A percentile compares a stretch with the other conserved stretches of the same genome.
Evolutionary conservation across 2,329 filamentous ascomycete species (phyloP).

Genomic region (Calonectria fujianensis): DNA sequence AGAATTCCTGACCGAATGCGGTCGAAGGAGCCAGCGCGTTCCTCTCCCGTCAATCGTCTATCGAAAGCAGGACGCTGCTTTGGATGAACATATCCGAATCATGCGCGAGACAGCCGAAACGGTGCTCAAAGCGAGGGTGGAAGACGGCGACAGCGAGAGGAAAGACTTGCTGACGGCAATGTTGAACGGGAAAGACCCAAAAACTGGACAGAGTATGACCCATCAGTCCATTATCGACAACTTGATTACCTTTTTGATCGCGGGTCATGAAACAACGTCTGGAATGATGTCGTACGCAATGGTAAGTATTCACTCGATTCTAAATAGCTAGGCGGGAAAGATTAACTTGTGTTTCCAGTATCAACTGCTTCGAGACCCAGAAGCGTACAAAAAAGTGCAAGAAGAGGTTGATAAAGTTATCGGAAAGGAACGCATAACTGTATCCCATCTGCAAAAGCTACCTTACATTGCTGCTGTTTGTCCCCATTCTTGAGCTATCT

Average conservation of each 20-base stretch:
- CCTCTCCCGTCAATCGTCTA: constrained; percentile 4
- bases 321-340: background rate
- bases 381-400: background rate
- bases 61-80: background rate
- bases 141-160: background rate
- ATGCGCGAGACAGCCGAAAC: background rate
- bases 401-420: background rate
- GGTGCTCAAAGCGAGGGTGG: background rate
- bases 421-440: background rate
- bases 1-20: constrained; percentile 1
- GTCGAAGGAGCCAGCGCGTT: constrained; percentile 4
- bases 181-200: background rate
- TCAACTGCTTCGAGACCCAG: background rate
- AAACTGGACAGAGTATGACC: background rate
- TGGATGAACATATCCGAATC: background rate
- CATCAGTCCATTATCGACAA: constrained; percentile 12
- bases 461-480: background rate
- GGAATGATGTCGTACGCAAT: constrained; percentile 3
- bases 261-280: background rate
- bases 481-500: background rate
- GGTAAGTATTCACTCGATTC: background rate
- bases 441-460: constrained; percentile 6
- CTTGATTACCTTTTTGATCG: background rate
- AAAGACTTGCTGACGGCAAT: background rate
- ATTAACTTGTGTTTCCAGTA: background rate